Evolutionary conservation across 352 stramenopile species (phyloP), one percentile per base, ranked within the genome.

Genomic region (Aphanomyces astaci): DNA sequence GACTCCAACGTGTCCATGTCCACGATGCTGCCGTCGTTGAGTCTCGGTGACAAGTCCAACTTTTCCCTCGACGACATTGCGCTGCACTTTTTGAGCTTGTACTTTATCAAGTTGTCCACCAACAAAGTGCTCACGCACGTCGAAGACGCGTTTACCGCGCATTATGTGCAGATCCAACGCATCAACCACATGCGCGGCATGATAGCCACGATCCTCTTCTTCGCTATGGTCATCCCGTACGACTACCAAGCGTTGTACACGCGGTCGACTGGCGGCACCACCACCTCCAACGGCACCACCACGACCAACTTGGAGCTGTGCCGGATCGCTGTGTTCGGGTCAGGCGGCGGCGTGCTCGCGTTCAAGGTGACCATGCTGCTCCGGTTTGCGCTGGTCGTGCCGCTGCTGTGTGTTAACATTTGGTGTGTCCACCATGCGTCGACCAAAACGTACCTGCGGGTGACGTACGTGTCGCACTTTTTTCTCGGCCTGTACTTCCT

Each of bases 61-160:
- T 63, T 63, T 31, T 30, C 30, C 13, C 30, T 90, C 73, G 84
- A 92, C 64, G 80, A 92, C 46, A 83, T 91, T 13, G 84, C 80
- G 33, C 89, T 90, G 49, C 84, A 92, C 71, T 82, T 81, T 40
- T 72, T 90, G 39, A 91, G 80, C 46, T 75, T 91, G 53, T 90
- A 91, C 66, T 92, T 92, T 62, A 87, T 90, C 73, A 88, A 86
- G 70, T 83, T 91, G 71, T 84, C 77, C 40, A 87, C 81, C 13
- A 79, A 81, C 9, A 72, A 74, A 0, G 81, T 89, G 22, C 88
- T 91, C 32, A 72, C 75, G 27, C 86, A 89, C 63, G 90, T 92
- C 81, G 84, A 92, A 64, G 72, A 84, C 54, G 87, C 81, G 22
- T 90, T 92, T 63, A 73, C 81, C 43, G 87, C 88, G 51, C 86